phyloP scores from a whole-genome alignment of 768 basidiomycete species.

The Suillus paluster region DNA sequence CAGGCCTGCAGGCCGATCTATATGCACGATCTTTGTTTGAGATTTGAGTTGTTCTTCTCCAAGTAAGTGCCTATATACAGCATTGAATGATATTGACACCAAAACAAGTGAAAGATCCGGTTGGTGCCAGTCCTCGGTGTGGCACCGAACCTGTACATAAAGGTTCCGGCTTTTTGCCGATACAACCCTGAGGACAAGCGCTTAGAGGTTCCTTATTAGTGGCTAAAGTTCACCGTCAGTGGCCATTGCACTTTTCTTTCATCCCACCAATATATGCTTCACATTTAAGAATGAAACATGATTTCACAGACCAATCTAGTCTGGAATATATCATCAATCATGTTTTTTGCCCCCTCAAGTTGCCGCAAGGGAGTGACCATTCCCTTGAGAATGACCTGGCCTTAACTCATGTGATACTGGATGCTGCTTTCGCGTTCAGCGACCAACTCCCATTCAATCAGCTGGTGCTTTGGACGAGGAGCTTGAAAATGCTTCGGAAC shows the following conservation, averaged over 20 bases:
- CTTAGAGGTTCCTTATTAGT: not conserved
- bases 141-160: too few relatives aligned
- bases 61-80: not conserved
- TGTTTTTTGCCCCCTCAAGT: slow-evolving; percentile 46
- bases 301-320: not conserved
- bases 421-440: slow-evolving; percentile 25
- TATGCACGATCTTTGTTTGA: not conserved
- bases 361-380: slow-evolving; percentile 44
- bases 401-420: slow-evolving; percentile 25
- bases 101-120: too few relatives aligned
- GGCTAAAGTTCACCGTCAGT: too few relatives aligned
- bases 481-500: slow-evolving; percentile 37
- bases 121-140: too few relatives aligned
- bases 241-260: not conserved
- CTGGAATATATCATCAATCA: slow-evolving; percentile 44
- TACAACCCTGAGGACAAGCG: too few relatives aligned
- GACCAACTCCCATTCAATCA: slow-evolving; percentile 8
- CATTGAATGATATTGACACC: too few relatives aligned
- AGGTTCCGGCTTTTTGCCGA: too few relatives aligned
- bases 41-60: not conserved
- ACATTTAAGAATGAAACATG: not conserved
- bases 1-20: not conserved
- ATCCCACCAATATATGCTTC: not conserved
- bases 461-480: slow-evolving; percentile 32
- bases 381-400: slow-evolving; percentile 25